Evolutionary conservation across 1,139 yeast genomes (phyloP).

Genomic region (Scheffersomyces parashehatae): DNA sequence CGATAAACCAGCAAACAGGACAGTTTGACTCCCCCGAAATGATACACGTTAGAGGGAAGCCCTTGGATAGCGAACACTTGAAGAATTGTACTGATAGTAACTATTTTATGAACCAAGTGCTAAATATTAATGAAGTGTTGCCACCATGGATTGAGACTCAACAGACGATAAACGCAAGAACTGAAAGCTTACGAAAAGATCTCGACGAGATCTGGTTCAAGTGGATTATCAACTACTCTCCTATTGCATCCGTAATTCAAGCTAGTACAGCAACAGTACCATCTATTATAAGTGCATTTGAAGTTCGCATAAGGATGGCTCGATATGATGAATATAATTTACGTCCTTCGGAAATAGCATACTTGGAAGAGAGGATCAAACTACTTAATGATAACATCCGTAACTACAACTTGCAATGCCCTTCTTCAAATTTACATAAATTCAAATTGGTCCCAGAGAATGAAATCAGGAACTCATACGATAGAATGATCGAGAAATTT

Average conservation of each 20-base stretch:
- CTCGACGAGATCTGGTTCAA: conserved; percentile 47
- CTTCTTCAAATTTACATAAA: conserved; percentile 65
- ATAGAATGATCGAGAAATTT: conserved; percentile 8
- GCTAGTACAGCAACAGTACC: not conserved
- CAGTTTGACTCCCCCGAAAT: conserved; percentile 57
- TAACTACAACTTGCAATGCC: conserved; percentile 79
- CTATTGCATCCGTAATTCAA: conserved; percentile 2
- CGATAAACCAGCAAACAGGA: conserved; percentile 61
- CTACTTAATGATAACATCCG: conserved; percentile 61
- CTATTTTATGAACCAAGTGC: conserved; percentile 51
- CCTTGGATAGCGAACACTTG: conserved; percentile 56
- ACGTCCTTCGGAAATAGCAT: conserved; percentile 22
- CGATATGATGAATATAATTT: conserved; percentile 3
- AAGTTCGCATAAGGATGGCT: conserved; percentile 2
- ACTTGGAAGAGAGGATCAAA: conserved; percentile 45
- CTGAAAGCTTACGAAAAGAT: conserved; percentile 45
- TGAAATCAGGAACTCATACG: conserved; percentile 43
- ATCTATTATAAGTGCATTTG: conserved; percentile 1
- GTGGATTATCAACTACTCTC: conserved; percentile 29
- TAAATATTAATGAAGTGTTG: conserved; percentile 71
- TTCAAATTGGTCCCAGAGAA: conserved; percentile 54
- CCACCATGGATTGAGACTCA: conserved; percentile 93
- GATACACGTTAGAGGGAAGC: conserved; percentile 59
- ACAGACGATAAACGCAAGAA: conserved; percentile 51
- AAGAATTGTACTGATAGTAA: conserved; percentile 52